Evolutionary conservation across 768 basidiomycete genomes (phyloP).

Genomic region (Kwoniella dendrophila): DNA sequence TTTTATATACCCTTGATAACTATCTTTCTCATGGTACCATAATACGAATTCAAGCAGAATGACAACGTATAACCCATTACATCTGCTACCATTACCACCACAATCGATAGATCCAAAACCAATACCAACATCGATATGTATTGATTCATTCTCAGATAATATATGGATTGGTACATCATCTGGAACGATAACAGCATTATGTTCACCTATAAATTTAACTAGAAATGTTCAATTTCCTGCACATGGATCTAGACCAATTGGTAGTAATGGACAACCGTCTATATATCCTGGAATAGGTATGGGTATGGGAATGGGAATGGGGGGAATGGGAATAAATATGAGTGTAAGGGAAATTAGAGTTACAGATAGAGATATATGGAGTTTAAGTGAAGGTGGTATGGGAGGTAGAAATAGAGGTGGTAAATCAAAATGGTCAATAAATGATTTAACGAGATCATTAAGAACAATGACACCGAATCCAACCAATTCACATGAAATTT

Average conservation of each 20-base stretch:
- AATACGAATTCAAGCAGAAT: too few species aligned
- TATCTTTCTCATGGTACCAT: too few species aligned
- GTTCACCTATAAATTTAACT: conserved; percentile 57
- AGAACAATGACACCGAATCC: conserved; percentile 51
- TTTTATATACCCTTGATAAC: too few species aligned
- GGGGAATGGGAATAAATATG: conserved; percentile 39
- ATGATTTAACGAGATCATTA: conserved; percentile 38
- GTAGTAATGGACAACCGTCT: too few species aligned
- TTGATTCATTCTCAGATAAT: conserved; percentile 88
- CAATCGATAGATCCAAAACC: conserved; percentile 55
- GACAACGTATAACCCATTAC: conserved; percentile 52
- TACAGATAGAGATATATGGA: conserved; percentile 73
- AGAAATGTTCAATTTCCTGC: conserved; percentile 52
- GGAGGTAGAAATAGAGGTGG: conserved; percentile 57
- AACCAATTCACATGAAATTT: conserved; percentile 52
- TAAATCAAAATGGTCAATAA: conserved; percentile 55
- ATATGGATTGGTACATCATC: conserved; percentile 79
- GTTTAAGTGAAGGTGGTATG: conserved; percentile 56
- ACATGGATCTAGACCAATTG: conserved; percentile 33
- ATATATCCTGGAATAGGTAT: neutral
- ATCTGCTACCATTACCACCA: conserved; percentile 51
- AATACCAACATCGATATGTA: conserved; percentile 70
- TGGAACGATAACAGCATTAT: conserved; percentile 71
- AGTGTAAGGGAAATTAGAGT: conserved; percentile 73
- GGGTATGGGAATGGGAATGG: conserved; percentile 24